phyloP scores from a whole-genome alignment of 2,329 filamentous ascomycete species.

The Beauveria medogensis region DNA sequence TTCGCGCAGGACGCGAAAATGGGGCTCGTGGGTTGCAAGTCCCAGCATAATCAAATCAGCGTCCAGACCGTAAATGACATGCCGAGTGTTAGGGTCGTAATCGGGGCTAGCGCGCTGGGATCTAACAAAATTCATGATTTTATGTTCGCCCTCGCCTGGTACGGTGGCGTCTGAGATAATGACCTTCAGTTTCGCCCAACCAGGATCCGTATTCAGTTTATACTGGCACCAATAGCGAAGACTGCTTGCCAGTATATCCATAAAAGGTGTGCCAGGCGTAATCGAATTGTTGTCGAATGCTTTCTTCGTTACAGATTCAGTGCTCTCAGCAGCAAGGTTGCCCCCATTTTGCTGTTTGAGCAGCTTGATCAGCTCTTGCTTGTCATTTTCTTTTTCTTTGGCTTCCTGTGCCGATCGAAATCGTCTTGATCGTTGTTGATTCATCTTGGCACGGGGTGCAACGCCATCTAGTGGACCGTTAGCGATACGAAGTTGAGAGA shows the following conservation, averaged over 20 bases:
- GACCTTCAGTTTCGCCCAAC: constrained; percentile 92
- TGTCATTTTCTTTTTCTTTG: constrained; percentile 86
- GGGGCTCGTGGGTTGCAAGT: constrained; percentile 90
- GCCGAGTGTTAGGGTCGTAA: constrained; percentile 91
- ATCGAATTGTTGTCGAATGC: constrained; percentile 86
- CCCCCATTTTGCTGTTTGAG: constrained; percentile 71
- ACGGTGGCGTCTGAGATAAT: constrained; percentile 98
- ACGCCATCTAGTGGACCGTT: constrained; percentile 64
- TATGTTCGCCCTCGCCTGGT: constrained; percentile 96
- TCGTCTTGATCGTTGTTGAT: constrained; percentile 92
- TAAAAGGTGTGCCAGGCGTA: constrained; percentile 95
- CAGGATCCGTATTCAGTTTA: constrained; percentile 93
- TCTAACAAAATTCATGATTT: constrained; percentile 97
- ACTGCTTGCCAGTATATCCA: constrained; percentile 87
- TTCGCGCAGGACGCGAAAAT: constrained; percentile 92
- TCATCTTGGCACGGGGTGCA: constrained; percentile 97
- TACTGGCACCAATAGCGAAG: constrained; percentile 96
- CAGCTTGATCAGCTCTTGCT: constrained; percentile 77
- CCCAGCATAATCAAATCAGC: constrained; percentile 98
- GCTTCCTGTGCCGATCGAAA: constrained; percentile 94
- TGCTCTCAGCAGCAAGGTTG: constrained; percentile 50
- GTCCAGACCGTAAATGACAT: constrained; percentile 97
- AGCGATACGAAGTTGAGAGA: constrained; percentile 16
- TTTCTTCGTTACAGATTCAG: constrained; percentile 65
- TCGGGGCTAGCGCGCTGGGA: constrained; percentile 85